These are phyloP conservation scores for Xylariaceae sp. DNA, from an alignment of 2,329 filamentous ascomycete genomes.

Conservation along the genomic window DNA sequence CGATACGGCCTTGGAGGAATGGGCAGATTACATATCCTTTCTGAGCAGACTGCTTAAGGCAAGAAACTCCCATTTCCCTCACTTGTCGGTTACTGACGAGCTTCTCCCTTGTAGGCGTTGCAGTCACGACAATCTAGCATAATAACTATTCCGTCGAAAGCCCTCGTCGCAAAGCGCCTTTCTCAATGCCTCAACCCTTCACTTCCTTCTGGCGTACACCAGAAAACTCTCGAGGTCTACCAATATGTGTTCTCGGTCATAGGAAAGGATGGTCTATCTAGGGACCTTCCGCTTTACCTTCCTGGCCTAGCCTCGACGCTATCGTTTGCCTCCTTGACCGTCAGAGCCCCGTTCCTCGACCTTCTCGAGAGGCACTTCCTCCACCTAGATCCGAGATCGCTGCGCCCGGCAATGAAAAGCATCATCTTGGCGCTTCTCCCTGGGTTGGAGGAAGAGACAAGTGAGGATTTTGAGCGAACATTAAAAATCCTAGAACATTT, in stretches of 20 bases:
- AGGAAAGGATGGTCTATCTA: constrained; percentile 76
- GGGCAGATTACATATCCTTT: constrained; percentile 99
- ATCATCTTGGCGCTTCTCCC: constrained; percentile 88
- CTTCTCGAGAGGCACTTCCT: constrained; percentile 82
- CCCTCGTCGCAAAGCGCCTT: constrained; percentile 82
- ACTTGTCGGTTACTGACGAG: constrained; percentile 28
- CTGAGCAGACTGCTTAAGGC: constrained; percentile 89
- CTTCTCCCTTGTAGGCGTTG: constrained; percentile 64
- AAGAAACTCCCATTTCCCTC: constrained; percentile 22
- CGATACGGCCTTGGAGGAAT: constrained; percentile 93
- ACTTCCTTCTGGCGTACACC: constrained; percentile 93
- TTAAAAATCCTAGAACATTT: constrained; percentile 77
- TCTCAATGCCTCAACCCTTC: constrained; percentile 94
- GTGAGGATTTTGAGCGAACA: constrained; percentile 93
- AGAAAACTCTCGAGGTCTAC: constrained; percentile 95
- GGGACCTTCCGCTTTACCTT: constrained; percentile 83
- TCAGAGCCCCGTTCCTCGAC: constrained; percentile 82
- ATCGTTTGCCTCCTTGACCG: constrained; percentile 91
- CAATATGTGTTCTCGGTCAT: constrained; percentile 85
- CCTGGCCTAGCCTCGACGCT: constrained; percentile 87
- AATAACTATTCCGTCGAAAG: constrained; percentile 77
- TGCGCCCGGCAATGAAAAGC: constrained; percentile 88
- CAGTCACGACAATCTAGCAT: constrained; percentile 79
- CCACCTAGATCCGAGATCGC: constrained; percentile 66
- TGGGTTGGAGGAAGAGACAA: constrained; percentile 92